Evolutionary conservation across 2,329 filamentous ascomycete genomes (phyloP), one percentile per base, ranked within the genome.

Genomic region (Colletotrichum spaethianum): DNA sequence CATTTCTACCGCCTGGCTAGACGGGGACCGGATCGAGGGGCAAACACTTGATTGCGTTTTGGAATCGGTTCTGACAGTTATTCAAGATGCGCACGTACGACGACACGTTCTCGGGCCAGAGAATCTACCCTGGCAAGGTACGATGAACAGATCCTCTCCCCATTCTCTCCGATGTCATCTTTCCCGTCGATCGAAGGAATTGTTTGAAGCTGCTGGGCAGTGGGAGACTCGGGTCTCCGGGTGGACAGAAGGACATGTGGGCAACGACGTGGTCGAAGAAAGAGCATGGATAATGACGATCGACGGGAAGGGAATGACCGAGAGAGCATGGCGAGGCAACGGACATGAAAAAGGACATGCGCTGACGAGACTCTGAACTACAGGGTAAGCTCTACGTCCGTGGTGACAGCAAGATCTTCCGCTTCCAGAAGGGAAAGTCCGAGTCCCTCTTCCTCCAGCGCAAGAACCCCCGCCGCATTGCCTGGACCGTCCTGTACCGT

Each of bases 341-440:
- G 26, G 36, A 42, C 42, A 48, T 20, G 20, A 38, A 26, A 48
- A 42, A 44, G 57, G 42, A 63, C 63, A 56, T 33, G 48, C 63
- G 65, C 81, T 82, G 77, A 82, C 76, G 57, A 59, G 74, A 63
- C 62, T 74, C 73, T 73, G 63, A 68, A 62, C 63, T 82, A 83
- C 85, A 98, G 96, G 96, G 96, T 90, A 98, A 98, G 91, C 93
- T 99, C 90, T 99, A 96, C 90, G 90, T 99, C 91, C 95, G 96
- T 88, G 95, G 96, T 85, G 96, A 99, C 92, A 97, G 94, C 95
- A 99, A 98, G 92, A 92, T 98, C 91, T 99, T 99, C 94, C 95
- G 96, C 85, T 99, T 99, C 94, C 95, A 98, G 89, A 98, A 97
- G 89, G 95, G 96, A 90, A 99, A 99, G 91, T 96, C 94, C 88